A percentile compares a stretch with the other conserved stretches of the same genome.
These are phyloP conservation scores for Penicillium cataractarum DNA, from an alignment of 495 filamentous ascomycete genomes.

Conservation along the genomic window DNA sequence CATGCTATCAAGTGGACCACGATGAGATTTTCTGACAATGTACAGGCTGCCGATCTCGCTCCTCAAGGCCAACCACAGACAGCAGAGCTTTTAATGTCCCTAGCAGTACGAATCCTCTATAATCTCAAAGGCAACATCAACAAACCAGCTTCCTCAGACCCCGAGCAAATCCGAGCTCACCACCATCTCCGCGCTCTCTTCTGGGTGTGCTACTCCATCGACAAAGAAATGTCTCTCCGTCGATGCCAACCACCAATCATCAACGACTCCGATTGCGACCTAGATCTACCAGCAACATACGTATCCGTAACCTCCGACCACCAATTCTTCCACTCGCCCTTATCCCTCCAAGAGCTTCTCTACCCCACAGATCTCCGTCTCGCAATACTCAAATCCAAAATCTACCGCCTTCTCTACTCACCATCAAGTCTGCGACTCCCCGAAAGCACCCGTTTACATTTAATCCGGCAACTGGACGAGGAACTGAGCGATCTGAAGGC, in stretches of 20 bases:
- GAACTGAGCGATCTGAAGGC: conserved; percentile 2
- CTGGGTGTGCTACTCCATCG: conserved; percentile 37
- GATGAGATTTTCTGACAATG: neutral
- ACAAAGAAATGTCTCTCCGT: conserved; percentile 38
- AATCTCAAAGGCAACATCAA: neutral
- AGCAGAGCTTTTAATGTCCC: neutral
- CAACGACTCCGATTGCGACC: conserved; percentile 33
- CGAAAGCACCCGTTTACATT: neutral
- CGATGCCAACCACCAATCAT: conserved; percentile 28
- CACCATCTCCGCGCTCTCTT: conserved; percentile 23
- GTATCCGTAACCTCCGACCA: conserved; percentile 7
- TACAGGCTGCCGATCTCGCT: neutral
- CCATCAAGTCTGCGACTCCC: neutral
- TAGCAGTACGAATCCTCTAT: conserved; percentile 6
- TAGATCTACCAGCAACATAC: conserved; percentile 3
- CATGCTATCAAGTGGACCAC: neutral
- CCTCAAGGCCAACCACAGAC: conserved; percentile 5
- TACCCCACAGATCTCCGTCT: conserved; percentile 5
- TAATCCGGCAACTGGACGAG: conserved; percentile 6
- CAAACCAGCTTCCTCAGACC: neutral
- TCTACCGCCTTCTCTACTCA: neutral
- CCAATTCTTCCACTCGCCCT: conserved; percentile 7
- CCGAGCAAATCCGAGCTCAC: neutral
- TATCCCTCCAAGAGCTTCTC: conserved; percentile 2
- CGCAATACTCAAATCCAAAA: conserved; percentile 5